Evolutionary conservation across 2,329 filamentous ascomycete genomes (phyloP).

Genomic region (Stemphylium vesicarium): DNA sequence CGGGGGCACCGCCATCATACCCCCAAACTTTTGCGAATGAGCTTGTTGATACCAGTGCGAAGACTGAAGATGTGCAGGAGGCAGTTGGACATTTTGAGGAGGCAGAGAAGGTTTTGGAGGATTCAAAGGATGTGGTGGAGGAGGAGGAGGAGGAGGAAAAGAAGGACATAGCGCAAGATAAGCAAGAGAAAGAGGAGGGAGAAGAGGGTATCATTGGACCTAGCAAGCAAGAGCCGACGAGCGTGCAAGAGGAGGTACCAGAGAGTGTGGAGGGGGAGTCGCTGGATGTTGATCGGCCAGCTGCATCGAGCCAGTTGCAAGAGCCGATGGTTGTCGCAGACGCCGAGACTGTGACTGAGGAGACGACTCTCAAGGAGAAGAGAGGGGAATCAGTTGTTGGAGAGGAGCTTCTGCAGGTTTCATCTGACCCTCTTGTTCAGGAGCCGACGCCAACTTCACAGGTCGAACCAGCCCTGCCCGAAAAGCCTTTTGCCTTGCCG

Average conservation of each 20-base stretch:
- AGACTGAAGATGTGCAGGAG: conserved; percentile 6
- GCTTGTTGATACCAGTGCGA: conserved; percentile 28
- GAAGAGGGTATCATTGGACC: conserved; percentile 2
- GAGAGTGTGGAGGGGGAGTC: not conserved
- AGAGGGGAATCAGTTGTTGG: conserved; percentile 16
- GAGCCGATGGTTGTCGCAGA: conserved; percentile 10
- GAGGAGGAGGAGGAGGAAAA: not conserved
- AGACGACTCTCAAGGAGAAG: conserved; percentile 27
- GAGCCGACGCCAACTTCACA: not conserved
- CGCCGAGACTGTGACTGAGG: conserved; percentile 11
- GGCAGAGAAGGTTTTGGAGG: not conserved
- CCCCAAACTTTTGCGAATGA: conserved; percentile 31
- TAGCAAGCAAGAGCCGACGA: conserved; percentile 15
- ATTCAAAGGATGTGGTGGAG: not conserved
- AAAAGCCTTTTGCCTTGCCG: not conserved
- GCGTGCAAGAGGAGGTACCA: conserved; percentile 6
- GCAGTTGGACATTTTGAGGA: conserved; percentile 2
- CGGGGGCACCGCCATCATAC: conserved; percentile 40
- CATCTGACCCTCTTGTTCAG: not conserved
- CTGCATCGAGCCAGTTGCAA: not conserved
- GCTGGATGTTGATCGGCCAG: conserved; percentile 1
- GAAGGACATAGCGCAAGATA: not conserved
- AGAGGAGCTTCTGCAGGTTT: conserved; percentile 11
- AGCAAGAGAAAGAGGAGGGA: conserved; percentile 8
- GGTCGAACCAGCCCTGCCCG: not conserved